A percentile compares a stretch with the other conserved stretches of the same genome.
Evolutionary conservation across 768 basidiomycete species (phyloP).

Genomic region (Hericium rajendrae): DNA sequence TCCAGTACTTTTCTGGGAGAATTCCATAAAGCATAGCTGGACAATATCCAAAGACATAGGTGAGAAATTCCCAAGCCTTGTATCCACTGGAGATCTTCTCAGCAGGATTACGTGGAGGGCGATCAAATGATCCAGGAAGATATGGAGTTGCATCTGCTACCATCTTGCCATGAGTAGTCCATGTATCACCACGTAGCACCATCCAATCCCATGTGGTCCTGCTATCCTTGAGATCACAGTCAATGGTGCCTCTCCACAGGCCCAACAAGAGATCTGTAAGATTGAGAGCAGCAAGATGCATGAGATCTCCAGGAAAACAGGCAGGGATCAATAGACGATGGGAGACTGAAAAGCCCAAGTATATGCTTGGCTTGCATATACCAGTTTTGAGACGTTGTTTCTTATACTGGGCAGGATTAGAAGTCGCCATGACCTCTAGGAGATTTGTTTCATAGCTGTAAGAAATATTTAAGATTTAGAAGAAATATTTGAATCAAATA

Average conservation of each 20-base stretch:
- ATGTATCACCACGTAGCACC: constrained; percentile 13
- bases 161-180: not conserved
- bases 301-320: constrained; percentile 26
- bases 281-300: constrained; percentile 32
- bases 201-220: constrained; percentile 18
- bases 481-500: too few species aligned
- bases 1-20: constrained; percentile 19
- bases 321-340: constrained; percentile 14
- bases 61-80: constrained; percentile 21
- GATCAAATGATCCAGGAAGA: constrained; percentile 31
- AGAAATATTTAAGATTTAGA: not conserved
- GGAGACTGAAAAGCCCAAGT: not conserved
- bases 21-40: constrained; percentile 19
- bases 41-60: constrained; percentile 16
- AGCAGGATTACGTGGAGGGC: constrained; percentile 31
- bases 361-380: constrained; percentile 3
- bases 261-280: constrained; percentile 24
- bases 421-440: not conserved
- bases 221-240: constrained; percentile 16
- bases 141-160: constrained; percentile 13
- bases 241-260: constrained; percentile 24
- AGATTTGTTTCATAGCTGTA: not conserved
- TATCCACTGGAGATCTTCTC: constrained; percentile 28
- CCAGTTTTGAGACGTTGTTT: constrained; percentile 1
- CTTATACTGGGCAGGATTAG: not conserved